These are phyloP conservation scores for Cercophora newfieldiana DNA, from an alignment of 495 filamentous ascomycete genomes.

Conservation along the genomic window DNA sequence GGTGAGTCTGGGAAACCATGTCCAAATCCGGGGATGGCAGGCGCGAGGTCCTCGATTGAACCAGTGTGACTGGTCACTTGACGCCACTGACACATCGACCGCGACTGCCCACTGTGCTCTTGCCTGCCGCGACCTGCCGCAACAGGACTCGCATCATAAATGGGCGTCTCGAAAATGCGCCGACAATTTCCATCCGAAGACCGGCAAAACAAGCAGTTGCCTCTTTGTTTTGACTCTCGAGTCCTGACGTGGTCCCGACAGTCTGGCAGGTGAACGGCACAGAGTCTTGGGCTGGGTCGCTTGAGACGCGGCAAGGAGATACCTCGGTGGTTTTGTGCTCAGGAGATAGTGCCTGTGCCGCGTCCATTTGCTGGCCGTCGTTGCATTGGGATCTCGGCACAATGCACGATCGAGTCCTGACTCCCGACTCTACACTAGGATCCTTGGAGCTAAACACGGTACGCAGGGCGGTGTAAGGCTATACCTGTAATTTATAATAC, in stretches of 20 bases:
- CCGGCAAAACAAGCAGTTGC: background rate
- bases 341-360: background rate
- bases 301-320: constrained; percentile 10
- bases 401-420: background rate
- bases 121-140: background rate
- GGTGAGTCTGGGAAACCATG: background rate
- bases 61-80: background rate
- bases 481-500: background rate
- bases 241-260: background rate
- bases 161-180: background rate
- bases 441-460: background rate
- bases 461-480: background rate
- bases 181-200: background rate
- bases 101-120: background rate
- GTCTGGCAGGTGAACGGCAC: background rate
- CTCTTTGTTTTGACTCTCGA: background rate
- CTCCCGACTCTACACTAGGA: background rate
- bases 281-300: background rate
- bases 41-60: background rate
- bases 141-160: background rate
- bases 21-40: background rate
- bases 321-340: constrained; percentile 6
- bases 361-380: constrained; percentile 6
- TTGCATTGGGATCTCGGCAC: constrained; percentile 12
- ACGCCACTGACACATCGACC: background rate